phyloP scores from a whole-genome alignment of 768 basidiomycete genomes.

The Leccinum rimulosum region DNA sequence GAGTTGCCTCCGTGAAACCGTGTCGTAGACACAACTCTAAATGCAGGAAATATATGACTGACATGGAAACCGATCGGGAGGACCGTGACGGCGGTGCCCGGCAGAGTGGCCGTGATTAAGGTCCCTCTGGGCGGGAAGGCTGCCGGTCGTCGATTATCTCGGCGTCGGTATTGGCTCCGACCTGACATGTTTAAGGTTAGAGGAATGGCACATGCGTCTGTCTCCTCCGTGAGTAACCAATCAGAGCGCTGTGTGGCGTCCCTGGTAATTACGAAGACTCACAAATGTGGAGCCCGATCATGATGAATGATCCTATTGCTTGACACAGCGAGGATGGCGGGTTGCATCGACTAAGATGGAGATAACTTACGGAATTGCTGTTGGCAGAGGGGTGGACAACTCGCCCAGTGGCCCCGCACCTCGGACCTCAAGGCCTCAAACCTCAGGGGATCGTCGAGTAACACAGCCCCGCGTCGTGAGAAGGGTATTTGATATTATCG shows the following conservation, averaged over 20 bases:
- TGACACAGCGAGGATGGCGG: constrained; percentile 11
- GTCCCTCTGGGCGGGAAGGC: constrained; percentile 7
- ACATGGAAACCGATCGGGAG: constrained; percentile 21
- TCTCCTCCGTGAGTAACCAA: constrained; percentile 23
- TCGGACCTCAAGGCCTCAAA: constrained; percentile 1
- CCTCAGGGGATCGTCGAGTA: constrained; percentile 13
- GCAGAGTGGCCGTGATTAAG: constrained; percentile 18
- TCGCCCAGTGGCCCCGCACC: constrained; percentile 9
- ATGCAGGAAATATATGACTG: constrained; percentile 4
- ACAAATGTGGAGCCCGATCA: constrained; percentile 21
- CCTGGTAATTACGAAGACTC: constrained; percentile 25
- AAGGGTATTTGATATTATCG: constrained; percentile 22
- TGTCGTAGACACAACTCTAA: constrained; percentile 6
- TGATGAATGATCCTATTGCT: constrained; percentile 19
- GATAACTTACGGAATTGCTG: constrained; percentile 16
- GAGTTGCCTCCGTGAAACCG: constrained; percentile 14
- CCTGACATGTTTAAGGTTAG: constrained; percentile 22
- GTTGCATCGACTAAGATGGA: constrained; percentile 14
- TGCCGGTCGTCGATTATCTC: constrained; percentile 21
- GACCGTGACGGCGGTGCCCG: constrained; percentile 27
- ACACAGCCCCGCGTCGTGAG: constrained; percentile 13
- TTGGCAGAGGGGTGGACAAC: constrained; percentile 7
- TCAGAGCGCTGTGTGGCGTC: constrained; percentile 20
- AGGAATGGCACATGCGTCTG: constrained; percentile 14
- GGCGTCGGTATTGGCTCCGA: constrained; percentile 24